Percentiles rank a stretch among this genome's conserved stretches.
Conservation (phyloP, 768 basidiomycete species). For the Termitomyces heimii region DNA sequence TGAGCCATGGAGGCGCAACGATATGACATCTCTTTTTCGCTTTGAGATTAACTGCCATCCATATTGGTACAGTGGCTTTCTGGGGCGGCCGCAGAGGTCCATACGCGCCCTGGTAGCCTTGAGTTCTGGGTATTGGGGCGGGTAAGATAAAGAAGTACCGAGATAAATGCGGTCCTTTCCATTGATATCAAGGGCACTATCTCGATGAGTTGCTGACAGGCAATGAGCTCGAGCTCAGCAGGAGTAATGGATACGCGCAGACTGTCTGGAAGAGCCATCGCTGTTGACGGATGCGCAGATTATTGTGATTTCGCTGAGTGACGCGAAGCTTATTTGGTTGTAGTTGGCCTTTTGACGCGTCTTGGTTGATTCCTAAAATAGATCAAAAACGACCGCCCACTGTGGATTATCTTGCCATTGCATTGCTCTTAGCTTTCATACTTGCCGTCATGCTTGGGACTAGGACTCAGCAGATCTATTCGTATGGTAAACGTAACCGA, state of each 20-base stretch:
- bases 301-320: too few species aligned
- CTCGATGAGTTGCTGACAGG: slow-evolving; percentile 78
- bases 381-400: not conserved
- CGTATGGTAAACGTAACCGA: slow-evolving; percentile 59
- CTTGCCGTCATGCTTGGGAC: slow-evolving; percentile 44
- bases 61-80: slow-evolving; percentile 83
- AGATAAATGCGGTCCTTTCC: slow-evolving; percentile 89
- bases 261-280: slow-evolving; percentile 74
- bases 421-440: slow-evolving; percentile 11
- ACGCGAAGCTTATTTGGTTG: too few species aligned
- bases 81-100: slow-evolving; percentile 89
- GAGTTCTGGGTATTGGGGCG: slow-evolving; percentile 10
- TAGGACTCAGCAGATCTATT: slow-evolving; percentile 58
- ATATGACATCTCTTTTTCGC: slow-evolving; percentile 93
- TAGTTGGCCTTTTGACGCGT: too few species aligned
- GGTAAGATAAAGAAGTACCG: slow-evolving; percentile 41
- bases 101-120: slow-evolving; percentile 68
- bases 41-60: slow-evolving; percentile 95
- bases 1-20: slow-evolving; percentile 85
- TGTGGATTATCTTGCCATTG: not conserved
- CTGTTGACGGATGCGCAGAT: not conserved
- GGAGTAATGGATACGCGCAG: slow-evolving; percentile 73
- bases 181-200: slow-evolving; percentile 86
- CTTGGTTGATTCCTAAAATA: slow-evolving; percentile 17
- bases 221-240: slow-evolving; percentile 83